Conservation (phyloP, 768 basidiomycete species). For the Leccinum barrowsii region DNA sequence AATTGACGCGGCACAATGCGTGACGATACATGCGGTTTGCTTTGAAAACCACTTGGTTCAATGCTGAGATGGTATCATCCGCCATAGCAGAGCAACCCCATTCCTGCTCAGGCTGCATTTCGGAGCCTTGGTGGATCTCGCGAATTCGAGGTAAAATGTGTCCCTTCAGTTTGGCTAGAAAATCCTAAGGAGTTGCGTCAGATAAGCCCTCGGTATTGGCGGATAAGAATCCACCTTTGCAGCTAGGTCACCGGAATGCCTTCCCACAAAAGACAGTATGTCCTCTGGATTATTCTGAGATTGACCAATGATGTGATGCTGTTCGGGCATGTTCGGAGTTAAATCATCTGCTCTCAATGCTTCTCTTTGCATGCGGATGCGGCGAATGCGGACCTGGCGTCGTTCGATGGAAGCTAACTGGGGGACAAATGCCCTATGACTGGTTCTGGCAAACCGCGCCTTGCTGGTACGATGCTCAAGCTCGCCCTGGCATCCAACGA, state of each 20-base stretch:
- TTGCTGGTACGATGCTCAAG: background rate
- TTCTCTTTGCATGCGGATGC: background rate
- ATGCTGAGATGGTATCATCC: too few species aligned
- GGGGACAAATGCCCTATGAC: background rate
- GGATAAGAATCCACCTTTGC: background rate
- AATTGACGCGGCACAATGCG: background rate
- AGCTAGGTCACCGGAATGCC: background rate
- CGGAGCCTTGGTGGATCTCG: background rate
- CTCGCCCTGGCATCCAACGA: background rate
- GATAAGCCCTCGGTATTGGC: background rate
- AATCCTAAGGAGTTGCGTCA: background rate
- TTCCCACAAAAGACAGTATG: background rate
- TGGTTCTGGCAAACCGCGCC: background rate
- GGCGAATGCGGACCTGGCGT: background rate
- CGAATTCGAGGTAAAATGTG: background rate
- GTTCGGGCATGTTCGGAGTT: background rate
- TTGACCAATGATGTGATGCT: background rate
- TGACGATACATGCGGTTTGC: background rate
- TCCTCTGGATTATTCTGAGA: background rate
- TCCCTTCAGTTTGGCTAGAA: background rate
- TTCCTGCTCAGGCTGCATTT: background rate
- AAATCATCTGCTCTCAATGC: background rate
- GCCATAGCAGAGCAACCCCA: too few species aligned
- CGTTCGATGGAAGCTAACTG: background rate
- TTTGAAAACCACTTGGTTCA: background rate